A percentile compares a stretch with the other conserved stretches of the same genome.
Conservation (phyloP, 495 filamentous ascomycete species). For the Aspergillus cavernicola region DNA sequence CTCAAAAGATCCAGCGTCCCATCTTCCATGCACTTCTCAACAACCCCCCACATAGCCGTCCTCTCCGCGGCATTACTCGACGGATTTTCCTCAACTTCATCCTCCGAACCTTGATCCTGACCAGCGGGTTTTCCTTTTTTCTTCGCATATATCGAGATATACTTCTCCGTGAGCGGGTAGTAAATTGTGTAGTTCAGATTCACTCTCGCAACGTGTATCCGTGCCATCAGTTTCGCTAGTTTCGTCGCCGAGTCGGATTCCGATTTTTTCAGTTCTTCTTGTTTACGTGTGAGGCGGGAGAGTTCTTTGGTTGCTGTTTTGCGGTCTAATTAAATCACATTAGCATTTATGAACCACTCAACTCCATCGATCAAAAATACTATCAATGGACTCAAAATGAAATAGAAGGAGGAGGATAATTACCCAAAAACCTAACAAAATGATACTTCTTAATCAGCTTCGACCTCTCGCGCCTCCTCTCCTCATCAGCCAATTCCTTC, state of each 20-base stretch:
- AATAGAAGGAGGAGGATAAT: background rate
- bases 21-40: conserved; percentile 67
- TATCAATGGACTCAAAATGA: too few species aligned
- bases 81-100: conserved; percentile 10
- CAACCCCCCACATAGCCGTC: conserved; percentile 63
- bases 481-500: conserved; percentile 64
- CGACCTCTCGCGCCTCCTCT: conserved; percentile 57
- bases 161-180: conserved; percentile 74
- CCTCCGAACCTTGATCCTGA: conserved; percentile 12
- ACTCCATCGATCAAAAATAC: too few species aligned
- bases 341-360: too few species aligned
- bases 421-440: conserved; percentile 87
- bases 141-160: conserved; percentile 69
- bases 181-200: conserved; percentile 85
- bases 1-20: conserved; percentile 56
- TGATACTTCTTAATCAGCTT: conserved; percentile 85
- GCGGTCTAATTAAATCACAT: conserved; percentile 54
- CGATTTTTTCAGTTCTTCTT: conserved; percentile 42
- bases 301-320: conserved; percentile 75
- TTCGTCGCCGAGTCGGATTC: conserved; percentile 34
- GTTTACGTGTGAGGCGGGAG: conserved; percentile 49
- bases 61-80: conserved; percentile 25
- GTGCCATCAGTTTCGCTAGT: conserved; percentile 44
- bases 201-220: conserved; percentile 68
- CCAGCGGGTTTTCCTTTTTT: conserved; percentile 18